These are phyloP conservation scores for Polychaeton citri DNA, from an alignment of 2,329 filamentous ascomycete species.

Conservation along the genomic window DNA sequence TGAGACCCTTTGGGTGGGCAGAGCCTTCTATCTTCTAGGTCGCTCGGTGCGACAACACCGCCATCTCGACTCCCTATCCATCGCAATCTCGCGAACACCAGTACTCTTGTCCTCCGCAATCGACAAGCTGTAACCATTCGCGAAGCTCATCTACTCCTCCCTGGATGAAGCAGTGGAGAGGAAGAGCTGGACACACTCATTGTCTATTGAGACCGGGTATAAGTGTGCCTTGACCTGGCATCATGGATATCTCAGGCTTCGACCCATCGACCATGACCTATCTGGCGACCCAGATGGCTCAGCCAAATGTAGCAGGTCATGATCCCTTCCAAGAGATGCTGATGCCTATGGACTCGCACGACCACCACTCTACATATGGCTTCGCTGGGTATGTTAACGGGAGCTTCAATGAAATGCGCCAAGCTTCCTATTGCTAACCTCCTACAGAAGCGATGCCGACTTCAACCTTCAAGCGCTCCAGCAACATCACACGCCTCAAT, in stretches of 20 bases:
- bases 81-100: too few species aligned
- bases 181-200: too few species aligned
- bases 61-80: too few species aligned
- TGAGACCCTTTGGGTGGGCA: too few species aligned
- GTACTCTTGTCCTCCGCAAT: too few species aligned
- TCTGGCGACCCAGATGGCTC: constrained; percentile 42
- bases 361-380: constrained; percentile 46
- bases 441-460: not conserved
- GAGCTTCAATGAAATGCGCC: constrained; percentile 1
- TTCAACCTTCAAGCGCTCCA: constrained; percentile 10
- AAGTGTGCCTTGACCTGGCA: too few species aligned
- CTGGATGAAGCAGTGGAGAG: too few species aligned
- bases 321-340: constrained; percentile 31
- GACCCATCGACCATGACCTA: constrained; percentile 40
- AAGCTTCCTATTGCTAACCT: constrained; percentile 6
- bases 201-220: too few species aligned
- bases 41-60: too few species aligned
- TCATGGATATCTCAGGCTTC: constrained; percentile 4
- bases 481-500: constrained; percentile 10
- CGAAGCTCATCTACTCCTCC: too few species aligned
- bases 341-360: constrained; percentile 41
- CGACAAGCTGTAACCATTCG: too few species aligned
- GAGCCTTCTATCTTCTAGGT: too few species aligned
- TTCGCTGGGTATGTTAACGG: constrained; percentile 47
- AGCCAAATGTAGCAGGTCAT: constrained; percentile 38